phyloP scores from a whole-genome alignment of 2,329 filamentous ascomycete genomes.

The Beauveria australis region DNA sequence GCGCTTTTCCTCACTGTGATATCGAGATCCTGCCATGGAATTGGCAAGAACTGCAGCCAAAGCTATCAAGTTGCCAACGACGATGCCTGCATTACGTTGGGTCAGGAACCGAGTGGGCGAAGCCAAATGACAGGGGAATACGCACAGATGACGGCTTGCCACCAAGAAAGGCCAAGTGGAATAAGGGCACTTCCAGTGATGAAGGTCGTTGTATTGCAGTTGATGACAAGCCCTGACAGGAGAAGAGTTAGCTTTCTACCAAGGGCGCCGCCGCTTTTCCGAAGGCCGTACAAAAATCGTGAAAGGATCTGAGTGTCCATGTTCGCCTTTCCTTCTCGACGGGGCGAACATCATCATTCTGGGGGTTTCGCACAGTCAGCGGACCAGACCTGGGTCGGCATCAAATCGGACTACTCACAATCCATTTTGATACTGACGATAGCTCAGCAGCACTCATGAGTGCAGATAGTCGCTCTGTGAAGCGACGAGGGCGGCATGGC shows the following conservation, averaged over 20 bases:
- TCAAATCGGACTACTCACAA: conserved; percentile 17
- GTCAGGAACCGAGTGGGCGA: neutral
- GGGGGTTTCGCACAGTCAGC: conserved; percentile 4
- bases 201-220: conserved; percentile 35
- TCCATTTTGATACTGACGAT: conserved; percentile 25
- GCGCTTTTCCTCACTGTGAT: conserved; percentile 25
- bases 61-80: conserved; percentile 31
- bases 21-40: conserved; percentile 34
- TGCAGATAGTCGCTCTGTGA: conserved; percentile 3
- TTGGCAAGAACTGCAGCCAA: conserved; percentile 31
- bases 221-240: conserved; percentile 35
- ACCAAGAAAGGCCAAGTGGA: conserved; percentile 32
- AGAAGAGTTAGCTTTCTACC: neutral
- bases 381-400: neutral
- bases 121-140: neutral
- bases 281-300: conserved; percentile 32
- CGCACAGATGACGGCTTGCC: conserved; percentile 34
- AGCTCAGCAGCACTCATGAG: conserved; percentile 16
- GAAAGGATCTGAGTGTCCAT: conserved; percentile 33
- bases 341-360: conserved; percentile 44
- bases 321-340: conserved; percentile 33
- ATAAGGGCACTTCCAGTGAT: conserved; percentile 34
- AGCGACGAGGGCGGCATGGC: neutral
- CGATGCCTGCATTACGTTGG: conserved; percentile 19
- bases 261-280: neutral